Evolutionary conservation across 768 basidiomycete genomes (phyloP).

Genomic region (Boletus eberwhitei): DNA sequence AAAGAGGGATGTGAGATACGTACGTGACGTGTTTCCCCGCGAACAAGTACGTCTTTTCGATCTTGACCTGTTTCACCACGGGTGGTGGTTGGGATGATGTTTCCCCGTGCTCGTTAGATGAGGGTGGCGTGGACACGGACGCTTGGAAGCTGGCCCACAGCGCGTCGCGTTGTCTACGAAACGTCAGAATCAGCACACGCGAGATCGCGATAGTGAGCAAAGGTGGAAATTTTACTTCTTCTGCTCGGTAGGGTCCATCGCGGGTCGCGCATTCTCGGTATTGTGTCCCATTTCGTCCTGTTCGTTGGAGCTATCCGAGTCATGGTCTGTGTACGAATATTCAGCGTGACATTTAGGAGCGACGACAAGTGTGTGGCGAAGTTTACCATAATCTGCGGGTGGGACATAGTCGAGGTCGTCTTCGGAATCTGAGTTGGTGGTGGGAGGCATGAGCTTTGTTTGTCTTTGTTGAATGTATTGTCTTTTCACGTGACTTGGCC

Average conservation of each 20-base stretch:
- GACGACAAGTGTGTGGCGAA: neutral
- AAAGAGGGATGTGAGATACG: conserved; percentile 24
- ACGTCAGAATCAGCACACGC: neutral
- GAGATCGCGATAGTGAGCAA: too few species aligned
- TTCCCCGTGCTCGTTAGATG: too few species aligned
- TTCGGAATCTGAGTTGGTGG: conserved; percentile 53
- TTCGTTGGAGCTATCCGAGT: conserved; percentile 41
- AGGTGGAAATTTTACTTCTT: conserved; percentile 38
- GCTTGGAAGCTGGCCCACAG: conserved; percentile 71
- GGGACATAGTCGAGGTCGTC: conserved; percentile 66
- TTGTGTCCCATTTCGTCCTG: conserved; percentile 32
- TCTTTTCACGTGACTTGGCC: too few species aligned
- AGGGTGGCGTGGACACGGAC: conserved; percentile 40
- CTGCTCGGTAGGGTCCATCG: conserved; percentile 38
- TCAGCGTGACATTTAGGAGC: too few species aligned
- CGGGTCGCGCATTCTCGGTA: conserved; percentile 13
- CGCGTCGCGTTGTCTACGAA: conserved; percentile 52
- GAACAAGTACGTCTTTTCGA: conserved; percentile 68
- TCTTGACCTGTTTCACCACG: conserved; percentile 50
- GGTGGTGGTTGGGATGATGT: conserved; percentile 5
- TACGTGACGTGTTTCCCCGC: conserved; percentile 77
- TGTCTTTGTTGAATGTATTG: conserved; percentile 19
- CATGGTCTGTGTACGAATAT: conserved; percentile 12
- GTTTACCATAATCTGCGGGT: conserved; percentile 35
- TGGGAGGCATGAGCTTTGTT: conserved; percentile 22